phyloP scores from a whole-genome alignment of 1,284 basidiomycete genomes.

The Mycosarcoma mackinlayi region DNA sequence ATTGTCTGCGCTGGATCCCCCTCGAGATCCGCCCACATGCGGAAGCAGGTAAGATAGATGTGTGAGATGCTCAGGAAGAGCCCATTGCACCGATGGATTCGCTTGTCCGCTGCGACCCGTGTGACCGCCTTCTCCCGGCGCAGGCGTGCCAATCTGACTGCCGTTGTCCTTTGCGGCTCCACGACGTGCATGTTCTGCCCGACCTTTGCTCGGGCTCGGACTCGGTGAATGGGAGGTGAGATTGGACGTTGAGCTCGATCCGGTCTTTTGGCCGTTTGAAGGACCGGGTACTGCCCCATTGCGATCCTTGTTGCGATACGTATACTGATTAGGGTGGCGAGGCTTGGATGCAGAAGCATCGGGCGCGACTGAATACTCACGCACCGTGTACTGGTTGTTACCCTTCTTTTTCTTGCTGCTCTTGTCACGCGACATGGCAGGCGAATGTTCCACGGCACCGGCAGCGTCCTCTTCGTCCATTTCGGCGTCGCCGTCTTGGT shows the following conservation, averaged over 20 bases:
- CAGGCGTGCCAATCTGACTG: slow-evolving; percentile 55
- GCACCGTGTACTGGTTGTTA: slow-evolving; percentile 42
- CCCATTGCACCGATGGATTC: slow-evolving; percentile 82
- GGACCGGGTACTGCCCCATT: slow-evolving; percentile 16
- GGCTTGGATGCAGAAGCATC: slow-evolving; percentile 45
- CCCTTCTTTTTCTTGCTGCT: slow-evolving; percentile 50
- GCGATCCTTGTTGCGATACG: slow-evolving; percentile 72
- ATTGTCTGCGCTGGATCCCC: background rate
- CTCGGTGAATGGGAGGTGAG: slow-evolving; percentile 56
- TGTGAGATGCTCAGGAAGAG: slow-evolving; percentile 90
- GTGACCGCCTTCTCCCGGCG: slow-evolving; percentile 31
- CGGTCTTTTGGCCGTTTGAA: slow-evolving; percentile 29
- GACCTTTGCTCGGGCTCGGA: slow-evolving; percentile 56
- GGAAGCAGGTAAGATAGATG: slow-evolving; percentile 88
- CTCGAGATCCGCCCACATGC: slow-evolving; percentile 70
- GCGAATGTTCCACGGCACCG: slow-evolving; percentile 7
- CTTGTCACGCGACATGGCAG: slow-evolving; percentile 24
- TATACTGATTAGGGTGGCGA: slow-evolving; percentile 74
- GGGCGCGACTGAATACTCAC: slow-evolving; percentile 35
- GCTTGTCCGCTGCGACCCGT: slow-evolving; percentile 59
- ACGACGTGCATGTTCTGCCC: slow-evolving; percentile 36
- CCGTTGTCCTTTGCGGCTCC: slow-evolving; percentile 36
- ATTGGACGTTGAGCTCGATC: slow-evolving; percentile 41
- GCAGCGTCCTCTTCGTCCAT: slow-evolving; percentile 36
- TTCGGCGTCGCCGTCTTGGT: slow-evolving; percentile 31